These are phyloP conservation scores for Leccinum laetum DNA, from an alignment of 1,284 basidiomycete genomes.

Conservation along the genomic window DNA sequence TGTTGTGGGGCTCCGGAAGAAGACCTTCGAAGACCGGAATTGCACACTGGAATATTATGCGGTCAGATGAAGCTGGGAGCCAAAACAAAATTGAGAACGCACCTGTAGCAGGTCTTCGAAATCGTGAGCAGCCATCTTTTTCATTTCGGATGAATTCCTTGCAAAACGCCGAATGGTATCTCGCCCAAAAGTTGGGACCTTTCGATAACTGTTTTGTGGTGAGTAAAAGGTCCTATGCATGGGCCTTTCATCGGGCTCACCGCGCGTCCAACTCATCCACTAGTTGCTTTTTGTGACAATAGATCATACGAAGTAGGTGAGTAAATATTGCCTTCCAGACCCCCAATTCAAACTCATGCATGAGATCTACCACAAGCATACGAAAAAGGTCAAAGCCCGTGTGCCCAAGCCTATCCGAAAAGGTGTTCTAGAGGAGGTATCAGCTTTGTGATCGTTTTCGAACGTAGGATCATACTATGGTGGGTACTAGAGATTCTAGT, in stretches of 20 bases:
- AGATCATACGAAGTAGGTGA: neutral
- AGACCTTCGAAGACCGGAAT: no score
- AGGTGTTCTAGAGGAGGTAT: neutral
- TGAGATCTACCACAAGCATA: neutral
- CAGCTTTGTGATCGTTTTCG: neutral
- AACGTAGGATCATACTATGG: neutral
- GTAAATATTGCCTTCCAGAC: neutral
- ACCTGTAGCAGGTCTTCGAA: neutral
- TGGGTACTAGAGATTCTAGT: neutral
- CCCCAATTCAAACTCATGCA: neutral
- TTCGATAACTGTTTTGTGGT: neutral
- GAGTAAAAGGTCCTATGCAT: neutral
- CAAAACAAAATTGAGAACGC: neutral
- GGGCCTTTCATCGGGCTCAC: neutral
- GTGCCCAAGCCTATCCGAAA: neutral
- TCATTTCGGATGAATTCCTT: neutral
- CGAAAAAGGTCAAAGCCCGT: neutral
- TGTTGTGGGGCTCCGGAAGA: no score
- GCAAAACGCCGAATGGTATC: neutral
- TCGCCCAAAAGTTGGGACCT: neutral
- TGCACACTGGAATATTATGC: no score
- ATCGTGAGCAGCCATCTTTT: neutral
- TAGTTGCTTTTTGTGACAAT: neutral
- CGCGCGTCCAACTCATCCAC: neutral
- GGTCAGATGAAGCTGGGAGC: no score